Evolutionary conservation across 2,329 filamentous ascomycete species (phyloP).

Genomic region (Orbilia blumenaviensis): DNA sequence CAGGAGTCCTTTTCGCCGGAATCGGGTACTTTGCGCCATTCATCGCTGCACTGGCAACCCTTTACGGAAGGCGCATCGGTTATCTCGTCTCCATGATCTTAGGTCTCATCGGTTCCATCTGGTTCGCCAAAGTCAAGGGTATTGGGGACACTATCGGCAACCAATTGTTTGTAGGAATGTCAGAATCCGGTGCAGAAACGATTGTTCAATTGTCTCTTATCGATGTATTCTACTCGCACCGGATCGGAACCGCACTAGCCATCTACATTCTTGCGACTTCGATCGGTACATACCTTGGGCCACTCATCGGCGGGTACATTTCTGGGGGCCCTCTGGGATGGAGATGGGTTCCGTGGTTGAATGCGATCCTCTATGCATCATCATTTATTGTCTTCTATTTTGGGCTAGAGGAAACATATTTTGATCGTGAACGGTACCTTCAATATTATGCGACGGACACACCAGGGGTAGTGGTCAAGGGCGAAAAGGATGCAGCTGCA

Average conservation of each 20-base stretch:
- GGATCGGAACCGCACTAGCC: constrained; percentile 67
- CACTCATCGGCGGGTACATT: constrained; percentile 66
- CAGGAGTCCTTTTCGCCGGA: constrained; percentile 67
- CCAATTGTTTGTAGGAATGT: constrained; percentile 69
- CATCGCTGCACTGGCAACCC: constrained; percentile 66
- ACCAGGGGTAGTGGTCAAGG: constrained; percentile 38
- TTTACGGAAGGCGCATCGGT: constrained; percentile 68
- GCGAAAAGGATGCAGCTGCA: constrained; percentile 43
- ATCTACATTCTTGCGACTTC: constrained; percentile 68
- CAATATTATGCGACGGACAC: constrained; percentile 56
- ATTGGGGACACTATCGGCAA: constrained; percentile 66
- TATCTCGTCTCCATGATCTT: constrained; percentile 67
- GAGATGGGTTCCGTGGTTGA: constrained; percentile 68
- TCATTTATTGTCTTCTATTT: constrained; percentile 66
- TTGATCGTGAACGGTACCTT: constrained; percentile 63
- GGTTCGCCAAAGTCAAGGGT: constrained; percentile 65
- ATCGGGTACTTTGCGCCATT: constrained; percentile 69
- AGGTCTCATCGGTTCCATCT: constrained; percentile 66
- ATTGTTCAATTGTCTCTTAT: constrained; percentile 68
- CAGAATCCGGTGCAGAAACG: constrained; percentile 68
- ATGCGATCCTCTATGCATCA: constrained; percentile 65
- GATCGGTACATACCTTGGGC: constrained; percentile 68
- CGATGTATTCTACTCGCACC: constrained; percentile 69
- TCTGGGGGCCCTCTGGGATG: constrained; percentile 65
- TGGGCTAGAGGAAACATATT: constrained; percentile 67